Base-by-base conservation (phyloP, 768 basidiomycete species). In the Hericium alpestre region DNA sequence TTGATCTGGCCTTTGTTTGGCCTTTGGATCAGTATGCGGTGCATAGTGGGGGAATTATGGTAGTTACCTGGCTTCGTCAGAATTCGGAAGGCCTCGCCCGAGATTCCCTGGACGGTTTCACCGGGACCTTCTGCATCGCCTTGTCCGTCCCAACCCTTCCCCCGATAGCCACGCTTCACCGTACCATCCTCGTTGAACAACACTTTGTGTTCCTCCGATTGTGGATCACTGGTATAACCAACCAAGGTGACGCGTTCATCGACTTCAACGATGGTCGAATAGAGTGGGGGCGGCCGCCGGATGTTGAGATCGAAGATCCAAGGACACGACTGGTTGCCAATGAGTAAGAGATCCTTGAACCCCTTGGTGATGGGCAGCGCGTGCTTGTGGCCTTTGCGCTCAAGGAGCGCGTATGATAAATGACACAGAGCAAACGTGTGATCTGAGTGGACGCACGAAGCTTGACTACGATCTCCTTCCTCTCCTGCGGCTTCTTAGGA, bases 221-320 rank as follows among this genome's bases (percentile, higher is more conserved):
- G 69, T 0, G 93, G 93, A 65, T 97, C 94, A 15, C 87, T 90
- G 0, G 93, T 91, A 65, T 89, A 97, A 16, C 93, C 94, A 0
- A 94, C 88, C 12, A 97, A 76, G 0, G 94, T 97, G 8, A 96
- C 95, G 10, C 95, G 85, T 71, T 98, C 95, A 63, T 95, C 92
- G 0, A 86, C 77, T 62, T 83, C 88, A 9, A 91, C 65, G 3
- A 92, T 89, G 3, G 74, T 72, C 0, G 83, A 80, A 68, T 94
- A 98, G 6, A 98, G 73, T 3, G 90, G 86, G 0, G 78, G 63
- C 0, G 86, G 78, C 10, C 90, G 81, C 23, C 84, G 81, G 67
- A 97, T 94, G 64, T 94, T 89, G 23, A 98, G 77, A 69, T 96
- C 94, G 64, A 98, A 98, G 63, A 97, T 96, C 64, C 82, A 83